Evolutionary conservation across 164 flowering plant species (phyloP).

Genomic region (Annona squamosa): DNA sequence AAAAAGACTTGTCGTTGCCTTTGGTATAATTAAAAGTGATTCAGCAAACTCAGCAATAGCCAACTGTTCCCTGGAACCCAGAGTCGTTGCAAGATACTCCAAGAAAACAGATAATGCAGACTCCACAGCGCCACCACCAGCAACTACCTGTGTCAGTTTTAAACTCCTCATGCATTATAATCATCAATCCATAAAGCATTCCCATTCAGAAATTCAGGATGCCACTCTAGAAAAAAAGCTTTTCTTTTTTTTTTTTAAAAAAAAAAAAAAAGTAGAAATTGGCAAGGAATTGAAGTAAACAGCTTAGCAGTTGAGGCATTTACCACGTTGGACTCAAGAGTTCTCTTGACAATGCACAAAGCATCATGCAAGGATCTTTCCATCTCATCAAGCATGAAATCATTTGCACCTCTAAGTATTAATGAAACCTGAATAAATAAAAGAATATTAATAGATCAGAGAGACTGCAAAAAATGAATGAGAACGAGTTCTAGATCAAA

Average conservation of each 20-base stretch:
- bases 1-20: slow-evolving; percentile 32
- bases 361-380: slow-evolving; percentile 98
- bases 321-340: slow-evolving; percentile 91
- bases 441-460: neutral
- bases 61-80: slow-evolving; percentile 96
- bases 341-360: slow-evolving; percentile 88
- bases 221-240: neutral
- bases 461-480: neutral
- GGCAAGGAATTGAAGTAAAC: neutral
- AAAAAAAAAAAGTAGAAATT: neutral
- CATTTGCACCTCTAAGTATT: slow-evolving; percentile 97
- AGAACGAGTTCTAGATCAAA: neutral
- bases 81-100: slow-evolving; percentile 87
- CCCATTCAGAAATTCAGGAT: neutral
- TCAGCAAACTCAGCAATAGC: slow-evolving; percentile 99
- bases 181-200: neutral
- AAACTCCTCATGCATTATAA: neutral
- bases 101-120: slow-evolving; percentile 88
- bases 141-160: slow-evolving; percentile 57
- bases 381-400: slow-evolving; percentile 99
- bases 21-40: slow-evolving; percentile 80
- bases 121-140: slow-evolving; percentile 99
- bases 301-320: slow-evolving; percentile 1
- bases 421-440: slow-evolving; percentile 61
- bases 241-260: neutral